Evolutionary conservation across 495 filamentous ascomycete species (phyloP).

Genomic region (Hyaloscypha bicolor): DNA sequence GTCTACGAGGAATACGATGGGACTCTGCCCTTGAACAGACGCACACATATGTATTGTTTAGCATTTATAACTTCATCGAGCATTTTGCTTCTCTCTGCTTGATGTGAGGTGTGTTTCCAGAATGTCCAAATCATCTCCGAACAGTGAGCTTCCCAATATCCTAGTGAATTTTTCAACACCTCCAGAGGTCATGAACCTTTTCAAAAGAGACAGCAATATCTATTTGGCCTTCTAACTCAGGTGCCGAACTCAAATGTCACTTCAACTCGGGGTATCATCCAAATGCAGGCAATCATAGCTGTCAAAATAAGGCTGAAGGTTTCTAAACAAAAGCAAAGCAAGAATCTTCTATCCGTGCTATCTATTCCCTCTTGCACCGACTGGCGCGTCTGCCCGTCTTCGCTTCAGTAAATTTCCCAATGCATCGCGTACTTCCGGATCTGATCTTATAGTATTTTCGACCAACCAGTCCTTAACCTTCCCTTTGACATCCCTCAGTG

Average conservation of each 20-base stretch:
- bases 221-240: too few species aligned
- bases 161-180: too few species aligned
- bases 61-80: not conserved
- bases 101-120: not conserved
- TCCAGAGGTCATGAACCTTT: too few species aligned
- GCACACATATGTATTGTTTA: not conserved
- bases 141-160: not conserved
- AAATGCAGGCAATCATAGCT: not conserved
- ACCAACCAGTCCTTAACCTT: constrained; percentile 79
- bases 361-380: constrained; percentile 55
- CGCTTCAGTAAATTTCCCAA: constrained; percentile 63
- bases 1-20: not conserved
- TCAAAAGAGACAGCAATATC: too few species aligned
- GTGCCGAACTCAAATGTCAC: too few species aligned
- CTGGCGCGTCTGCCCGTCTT: constrained; percentile 57
- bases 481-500: constrained; percentile 57
- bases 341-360: constrained; percentile 26
- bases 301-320: not conserved
- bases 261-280: too few species aligned
- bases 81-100: not conserved
- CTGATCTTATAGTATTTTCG: constrained; percentile 68
- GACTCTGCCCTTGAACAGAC: not conserved
- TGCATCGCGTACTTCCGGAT: constrained; percentile 76
- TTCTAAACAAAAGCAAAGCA: not conserved
- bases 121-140: not conserved